phyloP scores from a whole-genome alignment of 305 asterid genomes.

The Plantago lanceolata region DNA sequence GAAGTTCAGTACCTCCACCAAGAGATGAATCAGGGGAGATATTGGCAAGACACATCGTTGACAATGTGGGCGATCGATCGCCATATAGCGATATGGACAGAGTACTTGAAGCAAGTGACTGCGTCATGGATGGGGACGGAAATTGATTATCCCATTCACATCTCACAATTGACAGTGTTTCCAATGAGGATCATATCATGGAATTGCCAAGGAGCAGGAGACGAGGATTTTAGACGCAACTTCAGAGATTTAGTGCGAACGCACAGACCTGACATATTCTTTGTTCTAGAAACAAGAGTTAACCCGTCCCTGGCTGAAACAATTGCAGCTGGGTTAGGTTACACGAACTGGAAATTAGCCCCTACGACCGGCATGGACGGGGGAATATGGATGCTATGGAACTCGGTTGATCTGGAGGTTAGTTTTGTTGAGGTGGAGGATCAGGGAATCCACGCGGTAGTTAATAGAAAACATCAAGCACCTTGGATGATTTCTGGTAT shows the following conservation, averaged over 20 bases:
- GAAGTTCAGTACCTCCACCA: too few species aligned
- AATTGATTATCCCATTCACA: neutral
- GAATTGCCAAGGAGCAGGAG: neutral
- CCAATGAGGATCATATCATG: neutral
- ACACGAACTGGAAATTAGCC: neutral
- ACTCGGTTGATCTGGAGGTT: too few species aligned
- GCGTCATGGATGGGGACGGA: neutral
- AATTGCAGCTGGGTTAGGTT: neutral
- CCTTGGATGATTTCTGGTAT: too few species aligned
- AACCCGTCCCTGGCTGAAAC: neutral
- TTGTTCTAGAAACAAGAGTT: neutral
- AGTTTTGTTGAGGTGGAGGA: too few species aligned
- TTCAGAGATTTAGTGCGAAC: neutral
- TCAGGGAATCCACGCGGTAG: too few species aligned
- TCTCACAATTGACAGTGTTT: neutral
- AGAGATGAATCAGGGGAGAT: neutral
- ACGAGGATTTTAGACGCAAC: neutral
- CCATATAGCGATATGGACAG: too few species aligned
- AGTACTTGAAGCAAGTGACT: neutral
- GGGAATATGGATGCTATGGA: neutral
- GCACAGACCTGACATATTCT: neutral
- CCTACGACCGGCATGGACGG: neutral
- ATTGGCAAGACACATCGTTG: neutral
- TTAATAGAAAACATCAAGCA: too few species aligned
- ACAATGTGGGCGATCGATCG: too few species aligned